Conservation (phyloP, 352 stramenopile genomes). For the Globisporangium nodosum region DNA sequence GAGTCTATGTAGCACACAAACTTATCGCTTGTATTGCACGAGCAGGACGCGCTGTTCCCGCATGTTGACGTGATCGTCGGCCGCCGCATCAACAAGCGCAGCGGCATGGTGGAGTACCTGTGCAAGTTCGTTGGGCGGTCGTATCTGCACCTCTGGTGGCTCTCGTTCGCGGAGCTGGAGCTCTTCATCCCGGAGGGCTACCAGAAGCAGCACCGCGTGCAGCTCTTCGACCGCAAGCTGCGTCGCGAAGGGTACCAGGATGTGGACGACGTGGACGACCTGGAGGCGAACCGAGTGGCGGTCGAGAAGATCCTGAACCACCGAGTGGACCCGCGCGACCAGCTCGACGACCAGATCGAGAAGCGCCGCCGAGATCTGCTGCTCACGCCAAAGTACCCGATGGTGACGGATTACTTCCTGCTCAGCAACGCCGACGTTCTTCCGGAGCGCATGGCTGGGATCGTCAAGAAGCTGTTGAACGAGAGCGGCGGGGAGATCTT, state of each 20-base stretch:
- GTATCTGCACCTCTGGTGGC: constrained; percentile 86
- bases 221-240: constrained; percentile 81
- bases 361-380: constrained; percentile 49
- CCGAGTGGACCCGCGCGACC: constrained; percentile 72
- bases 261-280: constrained; percentile 82
- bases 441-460: constrained; percentile 65
- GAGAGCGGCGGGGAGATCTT: constrained; percentile 85
- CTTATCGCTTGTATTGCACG: constrained; percentile 6
- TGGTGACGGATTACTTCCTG: constrained; percentile 79
- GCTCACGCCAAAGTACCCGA: constrained; percentile 53
- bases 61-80: constrained; percentile 81
- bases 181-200: constrained; percentile 82
- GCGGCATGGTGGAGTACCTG: constrained; percentile 71
- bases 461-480: constrained; percentile 77
- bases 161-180: constrained; percentile 84
- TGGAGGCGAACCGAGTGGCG: constrained; percentile 83
- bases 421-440: constrained; percentile 67
- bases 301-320: constrained; percentile 88
- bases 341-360: constrained; percentile 83
- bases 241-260: constrained; percentile 78
- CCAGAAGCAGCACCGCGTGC: constrained; percentile 81
- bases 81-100: constrained; percentile 71
- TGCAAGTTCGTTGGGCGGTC: constrained; percentile 86
- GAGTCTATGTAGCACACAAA: not conserved
- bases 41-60: constrained; percentile 60